These are phyloP conservation scores for Citrus glauca DNA, from an alignment of 345 rosid species.

Conservation along the genomic window DNA sequence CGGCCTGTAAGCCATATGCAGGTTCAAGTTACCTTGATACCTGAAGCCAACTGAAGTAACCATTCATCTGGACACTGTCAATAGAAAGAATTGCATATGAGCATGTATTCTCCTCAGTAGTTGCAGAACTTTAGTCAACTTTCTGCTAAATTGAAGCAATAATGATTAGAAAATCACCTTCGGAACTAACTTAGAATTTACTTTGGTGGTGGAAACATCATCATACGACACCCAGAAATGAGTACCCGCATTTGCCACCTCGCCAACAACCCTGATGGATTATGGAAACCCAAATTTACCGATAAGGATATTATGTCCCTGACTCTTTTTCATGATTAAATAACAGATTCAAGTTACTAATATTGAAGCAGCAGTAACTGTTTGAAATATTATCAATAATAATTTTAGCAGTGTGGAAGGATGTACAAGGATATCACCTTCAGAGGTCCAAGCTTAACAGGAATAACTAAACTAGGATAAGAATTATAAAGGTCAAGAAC, in stretches of 20 bases:
- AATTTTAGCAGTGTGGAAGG: neutral
- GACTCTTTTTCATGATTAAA: neutral
- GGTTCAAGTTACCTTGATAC: conserved; percentile 50
- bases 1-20: neutral
- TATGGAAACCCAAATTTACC: neutral
- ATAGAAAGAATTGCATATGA: conserved; percentile 12
- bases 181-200: conserved; percentile 16
- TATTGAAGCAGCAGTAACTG: neutral
- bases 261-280: conserved; percentile 45
- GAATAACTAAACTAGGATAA: neutral
- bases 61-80: conserved; percentile 62
- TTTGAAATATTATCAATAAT: neutral
- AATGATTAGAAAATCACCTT: conserved; percentile 27
- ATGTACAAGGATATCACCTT: neutral
- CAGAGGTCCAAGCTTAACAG: neutral
- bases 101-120: neutral
- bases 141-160: neutral
- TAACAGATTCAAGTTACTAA: conserved; percentile 1
- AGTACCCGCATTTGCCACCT: conserved; percentile 39
- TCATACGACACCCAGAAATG: conserved; percentile 45
- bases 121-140: neutral
- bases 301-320: no score
- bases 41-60: conserved; percentile 56
- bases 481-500: conserved; percentile 5
- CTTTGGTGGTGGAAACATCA: conserved; percentile 24